Conservation (phyloP, 805 yeast species). For the Candida dajiaensis region DNA sequence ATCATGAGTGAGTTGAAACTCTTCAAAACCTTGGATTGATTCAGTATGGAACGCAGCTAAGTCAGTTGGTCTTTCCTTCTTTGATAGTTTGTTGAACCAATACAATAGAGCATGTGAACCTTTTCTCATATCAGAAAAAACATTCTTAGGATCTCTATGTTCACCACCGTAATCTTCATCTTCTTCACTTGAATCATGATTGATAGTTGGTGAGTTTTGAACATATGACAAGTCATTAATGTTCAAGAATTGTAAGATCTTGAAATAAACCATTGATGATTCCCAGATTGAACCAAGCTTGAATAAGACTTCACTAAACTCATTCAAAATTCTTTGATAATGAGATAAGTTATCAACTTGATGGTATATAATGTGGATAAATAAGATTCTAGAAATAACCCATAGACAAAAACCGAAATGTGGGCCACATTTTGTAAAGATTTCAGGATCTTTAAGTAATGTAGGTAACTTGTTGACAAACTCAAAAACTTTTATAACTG, state of each 20-base stretch:
- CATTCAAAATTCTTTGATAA: constrained; percentile 10
- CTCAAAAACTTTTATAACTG: constrained; percentile 14
- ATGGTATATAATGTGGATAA: constrained; percentile 23
- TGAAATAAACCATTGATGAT: constrained; percentile 24
- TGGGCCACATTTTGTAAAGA: constrained; percentile 25
- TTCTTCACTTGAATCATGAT: constrained; percentile 15
- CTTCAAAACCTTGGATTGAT: constrained; percentile 14
- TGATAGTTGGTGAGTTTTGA: neutral
- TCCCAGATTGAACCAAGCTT: constrained; percentile 25
- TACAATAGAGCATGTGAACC: constrained; percentile 27
- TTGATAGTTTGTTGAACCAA: constrained; percentile 24
- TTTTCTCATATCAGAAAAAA: constrained; percentile 30
- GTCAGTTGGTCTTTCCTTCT: constrained; percentile 3
- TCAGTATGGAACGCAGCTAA: constrained; percentile 14
- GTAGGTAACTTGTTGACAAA: constrained; percentile 12
- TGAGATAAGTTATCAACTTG: constrained; percentile 3
- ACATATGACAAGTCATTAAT: constrained; percentile 21
- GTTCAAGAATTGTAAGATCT: constrained; percentile 23
- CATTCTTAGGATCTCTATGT: constrained; percentile 28
- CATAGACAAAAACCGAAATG: constrained; percentile 28
- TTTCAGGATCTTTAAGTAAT: constrained; percentile 7
- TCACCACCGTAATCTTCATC: constrained; percentile 24
- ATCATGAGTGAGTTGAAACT: constrained; percentile 23
- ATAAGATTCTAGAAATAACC: constrained; percentile 28
- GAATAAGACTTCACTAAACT: constrained; percentile 15